A percentile compares a stretch with the other conserved stretches of the same genome.
These are phyloP conservation scores for Pholiota molesta DNA, from an alignment of 768 basidiomycete species.

Conservation along the genomic window DNA sequence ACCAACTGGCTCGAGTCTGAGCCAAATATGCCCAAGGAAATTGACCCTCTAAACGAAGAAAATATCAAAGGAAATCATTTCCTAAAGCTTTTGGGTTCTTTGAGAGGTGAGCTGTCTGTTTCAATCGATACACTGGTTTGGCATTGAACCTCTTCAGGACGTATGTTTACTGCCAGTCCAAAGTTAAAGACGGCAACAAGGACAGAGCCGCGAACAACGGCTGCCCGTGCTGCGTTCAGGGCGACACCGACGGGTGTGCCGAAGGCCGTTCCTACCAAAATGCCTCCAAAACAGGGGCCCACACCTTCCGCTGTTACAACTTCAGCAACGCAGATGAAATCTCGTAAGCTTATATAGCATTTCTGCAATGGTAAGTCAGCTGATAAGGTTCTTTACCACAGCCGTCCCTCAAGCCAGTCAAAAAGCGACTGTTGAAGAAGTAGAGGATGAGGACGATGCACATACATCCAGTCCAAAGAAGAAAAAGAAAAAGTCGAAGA, in stretches of 20 bases:
- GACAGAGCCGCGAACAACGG: conserved; percentile 25
- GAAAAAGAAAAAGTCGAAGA: conserved; percentile 79
- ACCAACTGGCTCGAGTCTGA: conserved; percentile 61
- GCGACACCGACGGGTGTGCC: conserved; percentile 31
- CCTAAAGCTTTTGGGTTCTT: conserved; percentile 70
- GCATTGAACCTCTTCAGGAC: conserved; percentile 43
- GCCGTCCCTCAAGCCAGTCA: conserved; percentile 30
- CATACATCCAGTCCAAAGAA: conserved; percentile 44
- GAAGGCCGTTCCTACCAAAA: conserved; percentile 26
- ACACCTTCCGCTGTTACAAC: conserved; percentile 14
- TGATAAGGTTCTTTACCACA: background rate
- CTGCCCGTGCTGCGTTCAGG: conserved; percentile 28
- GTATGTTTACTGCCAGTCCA: conserved; percentile 56
- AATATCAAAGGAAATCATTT: conserved; percentile 76
- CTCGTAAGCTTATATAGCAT: background rate
- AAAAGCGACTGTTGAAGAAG: conserved; percentile 69
- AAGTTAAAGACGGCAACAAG: conserved; percentile 39
- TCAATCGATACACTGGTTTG: conserved; percentile 6
- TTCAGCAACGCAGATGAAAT: background rate
- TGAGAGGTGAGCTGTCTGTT: conserved; percentile 55
- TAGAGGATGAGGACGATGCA: conserved; percentile 67
- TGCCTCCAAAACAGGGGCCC: conserved; percentile 27
- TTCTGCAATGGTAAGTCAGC: background rate
- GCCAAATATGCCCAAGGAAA: conserved; percentile 33
- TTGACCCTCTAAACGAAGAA: conserved; percentile 50